phyloP scores from a whole-genome alignment of 352 stramenopile species.

The Globisporangium abappressorium region DNA sequence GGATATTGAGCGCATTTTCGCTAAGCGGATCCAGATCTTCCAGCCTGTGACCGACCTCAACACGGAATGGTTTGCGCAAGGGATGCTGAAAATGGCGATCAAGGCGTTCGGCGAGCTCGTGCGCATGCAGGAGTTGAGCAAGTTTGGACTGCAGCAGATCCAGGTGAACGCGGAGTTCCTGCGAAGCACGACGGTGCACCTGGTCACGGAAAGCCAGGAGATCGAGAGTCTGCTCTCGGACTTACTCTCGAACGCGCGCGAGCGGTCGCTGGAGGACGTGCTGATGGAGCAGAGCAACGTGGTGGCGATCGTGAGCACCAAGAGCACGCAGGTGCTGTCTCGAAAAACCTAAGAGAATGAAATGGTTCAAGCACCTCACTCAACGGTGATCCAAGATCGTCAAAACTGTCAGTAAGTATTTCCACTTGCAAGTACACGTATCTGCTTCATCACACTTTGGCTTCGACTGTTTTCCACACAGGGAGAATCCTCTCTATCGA shows the following conservation, averaged over 20 bases:
- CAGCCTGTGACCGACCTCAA: constrained; percentile 41
- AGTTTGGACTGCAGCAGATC: constrained; percentile 73
- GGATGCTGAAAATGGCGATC: constrained; percentile 76
- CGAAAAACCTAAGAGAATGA: constrained; percentile 26
- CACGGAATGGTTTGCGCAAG: constrained; percentile 59
- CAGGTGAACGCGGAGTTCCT: constrained; percentile 82
- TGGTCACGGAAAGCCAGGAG: constrained; percentile 62
- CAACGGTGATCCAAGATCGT: background rate
- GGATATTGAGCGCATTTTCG: constrained; percentile 84
- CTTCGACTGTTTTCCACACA: background rate
- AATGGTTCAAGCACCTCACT: background rate
- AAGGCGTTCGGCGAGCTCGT: constrained; percentile 77
- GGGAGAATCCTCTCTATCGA: background rate
- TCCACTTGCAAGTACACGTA: background rate
- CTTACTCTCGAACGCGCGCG: constrained; percentile 72
- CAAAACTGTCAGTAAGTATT: background rate
- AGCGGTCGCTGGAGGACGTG: constrained; percentile 51
- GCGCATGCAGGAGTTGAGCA: constrained; percentile 54
- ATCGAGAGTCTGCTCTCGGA: constrained; percentile 75
- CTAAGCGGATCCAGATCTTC: constrained; percentile 70
- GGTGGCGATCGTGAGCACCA: constrained; percentile 80
- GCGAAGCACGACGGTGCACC: constrained; percentile 41
- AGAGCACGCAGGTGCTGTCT: constrained; percentile 66
- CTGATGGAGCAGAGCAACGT: constrained; percentile 85
- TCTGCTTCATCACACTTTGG: background rate